These are phyloP conservation scores for Coniochaeta pulveracea DNA, from an alignment of 2,329 filamentous ascomycete genomes.

Conservation along the genomic window DNA sequence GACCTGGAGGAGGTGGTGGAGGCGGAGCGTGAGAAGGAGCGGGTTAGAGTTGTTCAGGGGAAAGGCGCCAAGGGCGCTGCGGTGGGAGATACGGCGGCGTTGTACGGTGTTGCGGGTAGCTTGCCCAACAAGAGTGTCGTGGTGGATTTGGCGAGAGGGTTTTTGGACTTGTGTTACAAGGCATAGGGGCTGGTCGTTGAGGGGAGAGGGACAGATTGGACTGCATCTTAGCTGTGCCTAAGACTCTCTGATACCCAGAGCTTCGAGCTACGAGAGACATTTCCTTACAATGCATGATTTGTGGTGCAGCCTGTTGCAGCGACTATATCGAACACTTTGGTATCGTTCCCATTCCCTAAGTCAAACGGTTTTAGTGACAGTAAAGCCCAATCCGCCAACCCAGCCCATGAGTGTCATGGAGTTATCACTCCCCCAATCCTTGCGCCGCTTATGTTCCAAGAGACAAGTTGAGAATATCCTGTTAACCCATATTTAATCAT, in stretches of 20 bases:
- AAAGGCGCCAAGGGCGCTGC: conserved; percentile 54
- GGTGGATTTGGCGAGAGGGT: conserved; percentile 78
- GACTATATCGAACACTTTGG: no score
- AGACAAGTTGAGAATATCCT: no score
- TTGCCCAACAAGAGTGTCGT: conserved; percentile 94
- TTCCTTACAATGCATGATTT: no score
- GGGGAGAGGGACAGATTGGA: no score
- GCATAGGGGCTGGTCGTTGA: conserved; percentile 42
- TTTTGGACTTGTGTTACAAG: conserved; percentile 89
- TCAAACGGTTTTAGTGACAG: no score
- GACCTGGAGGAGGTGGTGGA: conserved; percentile 60
- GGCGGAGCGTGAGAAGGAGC: conserved; percentile 71
- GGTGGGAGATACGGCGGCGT: conserved; percentile 68
- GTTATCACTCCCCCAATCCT: not conserved
- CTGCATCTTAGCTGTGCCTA: no score
- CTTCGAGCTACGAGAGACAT: no score
- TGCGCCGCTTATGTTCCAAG: not conserved
- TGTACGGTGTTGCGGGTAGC: conserved; percentile 92
- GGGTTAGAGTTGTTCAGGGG: conserved; percentile 58
- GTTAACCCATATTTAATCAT: not conserved
- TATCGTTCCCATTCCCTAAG: no score
- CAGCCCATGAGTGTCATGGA: no score
- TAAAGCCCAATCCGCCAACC: no score
- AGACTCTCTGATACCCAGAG: no score
- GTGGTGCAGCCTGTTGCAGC: no score